Conservation (phyloP, 2,329 filamentous ascomycete species). For the Monilinia vaccinii-corymbosi region DNA sequence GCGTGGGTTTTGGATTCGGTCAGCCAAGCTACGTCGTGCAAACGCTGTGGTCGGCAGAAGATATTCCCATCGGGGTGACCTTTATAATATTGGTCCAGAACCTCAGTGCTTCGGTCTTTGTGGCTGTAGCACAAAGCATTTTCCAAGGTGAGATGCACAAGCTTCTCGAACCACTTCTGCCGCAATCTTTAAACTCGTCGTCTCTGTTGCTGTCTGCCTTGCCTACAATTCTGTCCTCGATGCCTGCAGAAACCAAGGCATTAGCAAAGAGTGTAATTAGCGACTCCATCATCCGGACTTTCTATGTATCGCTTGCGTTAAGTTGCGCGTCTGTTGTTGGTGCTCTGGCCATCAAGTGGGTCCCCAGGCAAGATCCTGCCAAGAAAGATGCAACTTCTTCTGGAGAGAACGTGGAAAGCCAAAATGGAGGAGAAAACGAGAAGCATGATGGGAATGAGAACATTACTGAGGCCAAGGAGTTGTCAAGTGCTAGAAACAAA, state of each 20-base stretch:
- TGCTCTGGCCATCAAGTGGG: conserved; percentile 50
- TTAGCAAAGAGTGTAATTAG: conserved; percentile 50
- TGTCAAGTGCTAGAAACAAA: too few relatives aligned
- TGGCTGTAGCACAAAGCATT: conserved; percentile 6
- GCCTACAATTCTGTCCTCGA: conserved; percentile 34
- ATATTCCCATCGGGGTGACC: conserved; percentile 38
- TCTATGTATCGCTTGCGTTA: conserved; percentile 50
- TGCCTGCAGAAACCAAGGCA: conserved; percentile 34
- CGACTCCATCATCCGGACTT: conserved; percentile 46
- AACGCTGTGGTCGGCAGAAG: conserved; percentile 39
- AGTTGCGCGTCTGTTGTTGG: conserved; percentile 46
- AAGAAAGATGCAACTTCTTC: background rate
- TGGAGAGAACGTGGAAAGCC: background rate
- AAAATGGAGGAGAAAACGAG: background rate
- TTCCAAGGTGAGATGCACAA: conserved; percentile 37
- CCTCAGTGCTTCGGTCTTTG: conserved; percentile 5
- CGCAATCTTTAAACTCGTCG: background rate
- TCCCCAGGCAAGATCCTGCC: background rate
- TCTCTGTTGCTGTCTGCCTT: background rate
- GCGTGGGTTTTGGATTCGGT: conserved; percentile 36
- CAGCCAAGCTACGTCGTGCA: conserved; percentile 37
- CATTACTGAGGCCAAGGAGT: too few relatives aligned
- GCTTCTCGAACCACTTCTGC: conserved; percentile 18
- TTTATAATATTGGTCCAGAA: conserved; percentile 7
- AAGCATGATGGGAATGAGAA: background rate